These are phyloP conservation scores for Diplocarpon mali DNA, from an alignment of 2,329 filamentous ascomycete genomes.

Conservation along the genomic window DNA sequence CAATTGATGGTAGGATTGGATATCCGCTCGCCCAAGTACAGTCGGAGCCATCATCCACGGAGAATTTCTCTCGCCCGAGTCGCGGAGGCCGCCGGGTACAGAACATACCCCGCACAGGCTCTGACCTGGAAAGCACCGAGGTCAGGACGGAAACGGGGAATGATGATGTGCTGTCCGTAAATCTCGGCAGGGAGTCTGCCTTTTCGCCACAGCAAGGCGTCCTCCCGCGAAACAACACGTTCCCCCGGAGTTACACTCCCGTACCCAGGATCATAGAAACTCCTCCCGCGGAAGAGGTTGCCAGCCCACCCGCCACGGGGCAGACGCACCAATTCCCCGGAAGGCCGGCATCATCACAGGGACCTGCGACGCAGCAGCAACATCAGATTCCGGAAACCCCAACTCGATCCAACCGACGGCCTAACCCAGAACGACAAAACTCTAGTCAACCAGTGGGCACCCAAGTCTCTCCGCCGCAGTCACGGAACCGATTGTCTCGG, in stretches of 20 bases:
- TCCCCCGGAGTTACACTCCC: conserved; percentile 24
- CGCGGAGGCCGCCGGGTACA: conserved; percentile 22
- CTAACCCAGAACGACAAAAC: conserved; percentile 27
- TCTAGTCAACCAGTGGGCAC: conserved; percentile 20
- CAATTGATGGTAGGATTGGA: conserved; percentile 32
- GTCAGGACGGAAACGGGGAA: conserved; percentile 1
- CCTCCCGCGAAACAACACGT: conserved; percentile 26
- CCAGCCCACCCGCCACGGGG: conserved; percentile 7
- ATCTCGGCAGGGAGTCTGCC: background rate
- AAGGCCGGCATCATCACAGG: conserved; percentile 42
- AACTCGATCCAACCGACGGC: conserved; percentile 35
- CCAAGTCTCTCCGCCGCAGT: conserved; percentile 11
- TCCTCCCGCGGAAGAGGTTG: conserved; percentile 32
- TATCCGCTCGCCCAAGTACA: conserved; percentile 46
- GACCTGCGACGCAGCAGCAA: conserved; percentile 10
- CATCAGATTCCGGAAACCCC: conserved; percentile 35
- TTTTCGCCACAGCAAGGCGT: conserved; percentile 13
- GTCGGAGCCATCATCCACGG: conserved; percentile 53
- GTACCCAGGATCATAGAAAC: conserved; percentile 58
- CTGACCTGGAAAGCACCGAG: background rate
- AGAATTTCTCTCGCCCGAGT: conserved; percentile 51
- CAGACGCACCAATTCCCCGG: conserved; percentile 35
- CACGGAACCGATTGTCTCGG: conserved; percentile 48
- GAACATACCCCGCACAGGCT: conserved; percentile 14
- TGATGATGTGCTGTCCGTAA: conserved; percentile 7